phyloP scores from a whole-genome alignment of 495 filamentous ascomycete genomes.

The Aspergillus affinis region DNA sequence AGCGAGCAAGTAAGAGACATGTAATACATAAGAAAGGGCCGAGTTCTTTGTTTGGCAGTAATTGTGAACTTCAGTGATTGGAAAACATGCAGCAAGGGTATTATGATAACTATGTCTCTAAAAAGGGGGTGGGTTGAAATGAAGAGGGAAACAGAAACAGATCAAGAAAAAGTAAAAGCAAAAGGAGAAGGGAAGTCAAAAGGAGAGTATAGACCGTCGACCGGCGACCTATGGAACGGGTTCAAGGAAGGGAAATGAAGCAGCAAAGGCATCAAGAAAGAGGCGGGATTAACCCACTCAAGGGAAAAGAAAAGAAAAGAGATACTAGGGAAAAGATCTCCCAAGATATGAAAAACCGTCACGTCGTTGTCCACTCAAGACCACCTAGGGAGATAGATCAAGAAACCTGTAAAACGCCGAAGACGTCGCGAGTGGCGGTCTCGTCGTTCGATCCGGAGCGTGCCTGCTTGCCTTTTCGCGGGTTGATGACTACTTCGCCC shows the following conservation, averaged over 20 bases:
- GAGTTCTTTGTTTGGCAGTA: background rate
- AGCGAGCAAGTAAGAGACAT: background rate
- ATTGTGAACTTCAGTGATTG: background rate
- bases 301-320: slow-evolving; percentile 2
- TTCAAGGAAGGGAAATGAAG: slow-evolving; percentile 1
- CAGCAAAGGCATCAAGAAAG: slow-evolving; percentile 13
- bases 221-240: slow-evolving; percentile 17
- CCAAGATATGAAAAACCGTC: slow-evolving; percentile 1
- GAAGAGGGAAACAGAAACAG: slow-evolving; percentile 1
- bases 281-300: background rate
- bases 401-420: slow-evolving; percentile 45
- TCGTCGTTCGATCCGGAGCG: slow-evolving; percentile 29
- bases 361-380: slow-evolving; percentile 6
- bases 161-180: background rate
- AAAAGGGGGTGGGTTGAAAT: slow-evolving; percentile 3
- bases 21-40: background rate
- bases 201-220: slow-evolving; percentile 13
- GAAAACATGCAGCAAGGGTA: slow-evolving; percentile 9
- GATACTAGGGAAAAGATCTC: slow-evolving; percentile 7
- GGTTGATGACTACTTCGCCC: slow-evolving; percentile 49
- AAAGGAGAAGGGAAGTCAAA: background rate
- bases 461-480: slow-evolving; percentile 38
- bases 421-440: slow-evolving; percentile 37
- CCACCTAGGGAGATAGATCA: slow-evolving; percentile 17
- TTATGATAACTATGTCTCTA: slow-evolving; percentile 8